Percentiles rank a stretch among this genome's conserved stretches.
Conservation (phyloP, 805 yeast species). For the Candida verbasci region DNA sequence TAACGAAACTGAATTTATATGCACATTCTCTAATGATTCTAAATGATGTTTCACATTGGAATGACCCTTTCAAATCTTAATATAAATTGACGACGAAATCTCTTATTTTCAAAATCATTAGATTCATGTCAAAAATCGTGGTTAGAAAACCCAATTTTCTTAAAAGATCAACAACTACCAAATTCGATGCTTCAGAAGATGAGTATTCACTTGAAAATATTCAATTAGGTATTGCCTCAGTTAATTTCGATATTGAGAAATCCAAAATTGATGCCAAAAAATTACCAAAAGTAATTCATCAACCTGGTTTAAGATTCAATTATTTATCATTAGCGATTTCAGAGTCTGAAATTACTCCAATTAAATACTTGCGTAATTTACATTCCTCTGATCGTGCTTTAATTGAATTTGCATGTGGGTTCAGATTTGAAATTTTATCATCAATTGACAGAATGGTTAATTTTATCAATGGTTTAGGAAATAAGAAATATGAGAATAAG, state of each 20-base stretch:
- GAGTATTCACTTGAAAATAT: not conserved
- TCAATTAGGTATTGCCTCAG: conserved; percentile 1
- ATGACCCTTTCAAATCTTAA: too few species aligned
- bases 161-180: not conserved
- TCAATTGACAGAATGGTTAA: conserved; percentile 3
- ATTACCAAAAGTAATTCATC: not conserved
- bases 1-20: too few species aligned
- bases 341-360: not conserved
- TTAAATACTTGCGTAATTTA: not conserved
- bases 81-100: not conserved
- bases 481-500: not conserved
- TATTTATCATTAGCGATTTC: not conserved
- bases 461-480: not conserved
- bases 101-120: too few species aligned
- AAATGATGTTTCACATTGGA: too few species aligned
- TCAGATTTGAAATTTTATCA: conserved; percentile 3
- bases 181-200: not conserved
- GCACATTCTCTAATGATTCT: too few species aligned
- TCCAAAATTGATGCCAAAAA: not conserved
- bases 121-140: conserved; percentile 2
- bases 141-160: conserved; percentile 3
- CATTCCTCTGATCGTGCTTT: conserved; percentile 1
- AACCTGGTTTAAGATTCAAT: conserved; percentile 2
- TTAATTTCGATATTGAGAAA: conserved; percentile 3
- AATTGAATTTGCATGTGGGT: conserved; percentile 6